phyloP scores from a whole-genome alignment of 1,139 yeast genomes.

The Blastobotrys serpentis region DNA sequence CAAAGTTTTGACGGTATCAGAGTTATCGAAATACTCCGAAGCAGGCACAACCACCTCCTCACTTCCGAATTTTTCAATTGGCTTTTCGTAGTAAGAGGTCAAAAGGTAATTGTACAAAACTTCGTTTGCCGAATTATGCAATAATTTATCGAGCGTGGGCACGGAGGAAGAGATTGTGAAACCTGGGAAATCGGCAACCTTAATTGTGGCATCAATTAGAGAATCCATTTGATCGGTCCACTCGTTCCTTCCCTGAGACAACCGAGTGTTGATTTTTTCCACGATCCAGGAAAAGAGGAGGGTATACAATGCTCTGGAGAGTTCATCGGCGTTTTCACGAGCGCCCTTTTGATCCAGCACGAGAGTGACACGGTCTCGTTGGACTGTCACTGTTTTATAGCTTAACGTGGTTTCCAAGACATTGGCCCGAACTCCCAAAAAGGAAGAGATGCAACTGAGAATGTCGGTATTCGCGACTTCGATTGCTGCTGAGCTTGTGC shows the following conservation, averaged over 20 bases:
- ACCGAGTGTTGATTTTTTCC: conserved; percentile 39
- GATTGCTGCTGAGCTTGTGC: conserved; percentile 40
- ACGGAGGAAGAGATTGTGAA: conserved; percentile 39
- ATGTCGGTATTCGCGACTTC: conserved; percentile 40
- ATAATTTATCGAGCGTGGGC: conserved; percentile 41
- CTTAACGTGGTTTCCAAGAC: conserved; percentile 40
- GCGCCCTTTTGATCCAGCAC: conserved; percentile 45
- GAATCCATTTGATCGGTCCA: conserved; percentile 31
- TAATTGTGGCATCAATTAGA: conserved; percentile 39
- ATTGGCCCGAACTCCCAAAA: conserved; percentile 43
- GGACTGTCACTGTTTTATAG: conserved; percentile 41
- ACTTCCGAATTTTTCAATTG: conserved; percentile 40
- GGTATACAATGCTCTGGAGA: conserved; percentile 44
- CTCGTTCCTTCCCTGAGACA: conserved; percentile 35
- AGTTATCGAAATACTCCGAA: conserved; percentile 43
- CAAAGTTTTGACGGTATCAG: conserved; percentile 40
- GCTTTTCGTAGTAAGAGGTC: conserved; percentile 39
- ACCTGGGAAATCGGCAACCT: conserved; percentile 45
- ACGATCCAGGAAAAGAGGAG: conserved; percentile 43
- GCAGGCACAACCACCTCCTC: conserved; percentile 43
- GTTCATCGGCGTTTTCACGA: conserved; percentile 44
- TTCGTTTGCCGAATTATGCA: conserved; percentile 46
- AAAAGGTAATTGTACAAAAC: conserved; percentile 41
- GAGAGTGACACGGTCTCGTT: conserved; percentile 43
- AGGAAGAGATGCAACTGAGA: conserved; percentile 40